A percentile compares a stretch with the other conserved stretches of the same genome.
Conservation (phyloP, 345 rosid genomes). For the Citrus glauca region DNA sequence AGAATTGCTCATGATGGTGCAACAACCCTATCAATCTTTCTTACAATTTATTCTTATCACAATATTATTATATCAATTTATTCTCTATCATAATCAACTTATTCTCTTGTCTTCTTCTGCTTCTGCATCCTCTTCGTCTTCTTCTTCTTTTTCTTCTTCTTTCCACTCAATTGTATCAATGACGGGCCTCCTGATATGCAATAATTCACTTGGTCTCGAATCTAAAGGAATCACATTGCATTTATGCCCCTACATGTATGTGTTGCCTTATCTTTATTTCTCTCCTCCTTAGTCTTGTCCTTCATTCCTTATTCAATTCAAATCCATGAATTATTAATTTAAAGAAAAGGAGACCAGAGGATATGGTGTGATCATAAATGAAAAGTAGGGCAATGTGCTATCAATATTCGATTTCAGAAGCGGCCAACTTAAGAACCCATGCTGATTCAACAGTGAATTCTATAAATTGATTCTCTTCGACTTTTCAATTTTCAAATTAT, state of each 20-base stretch:
- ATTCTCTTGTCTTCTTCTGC: not conserved
- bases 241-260: not conserved
- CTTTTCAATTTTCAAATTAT: not conserved
- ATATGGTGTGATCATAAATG: not conserved
- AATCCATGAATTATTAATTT: not conserved
- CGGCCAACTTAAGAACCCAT: not conserved
- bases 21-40: not conserved
- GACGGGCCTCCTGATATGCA: not conserved
- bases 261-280: no score
- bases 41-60: not conserved
- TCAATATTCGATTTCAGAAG: not conserved
- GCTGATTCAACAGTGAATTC: not conserved
- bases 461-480: not conserved
- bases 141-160: not conserved
- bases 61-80: not conserved
- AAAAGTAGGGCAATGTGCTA: not conserved
- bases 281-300: no score
- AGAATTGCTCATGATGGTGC: not conserved
- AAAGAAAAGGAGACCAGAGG: not conserved
- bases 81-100: slow-evolving; percentile 2
- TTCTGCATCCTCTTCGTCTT: not conserved
- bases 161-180: not conserved
- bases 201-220: not conserved
- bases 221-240: slow-evolving; percentile 21
- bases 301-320: not conserved